Conservation (phyloP, 148 eudicot species). For the Drosera capensis region DNA sequence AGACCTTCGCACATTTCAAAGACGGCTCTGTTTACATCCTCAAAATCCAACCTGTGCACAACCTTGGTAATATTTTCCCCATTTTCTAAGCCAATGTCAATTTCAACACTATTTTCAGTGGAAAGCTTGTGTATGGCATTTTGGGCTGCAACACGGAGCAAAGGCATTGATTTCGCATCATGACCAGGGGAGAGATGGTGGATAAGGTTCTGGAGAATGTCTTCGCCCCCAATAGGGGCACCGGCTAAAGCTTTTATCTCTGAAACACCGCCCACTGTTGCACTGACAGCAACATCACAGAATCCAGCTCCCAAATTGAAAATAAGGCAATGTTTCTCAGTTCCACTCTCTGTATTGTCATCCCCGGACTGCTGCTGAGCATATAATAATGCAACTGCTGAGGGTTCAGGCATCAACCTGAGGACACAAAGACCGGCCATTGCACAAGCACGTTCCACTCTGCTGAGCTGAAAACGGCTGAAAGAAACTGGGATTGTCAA, state of each 20-base stretch:
- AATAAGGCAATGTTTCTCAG: constrained; percentile 57
- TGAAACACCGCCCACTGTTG: constrained; percentile 65
- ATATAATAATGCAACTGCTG: constrained; percentile 56
- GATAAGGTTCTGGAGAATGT: neutral
- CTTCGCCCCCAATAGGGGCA: neutral
- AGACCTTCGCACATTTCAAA: constrained; percentile 51
- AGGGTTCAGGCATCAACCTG: no score
- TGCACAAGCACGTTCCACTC: constrained; percentile 73
- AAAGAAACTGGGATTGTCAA: constrained; percentile 70
- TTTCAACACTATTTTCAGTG: constrained; percentile 7
- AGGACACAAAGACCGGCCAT: no score
- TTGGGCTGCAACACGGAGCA: neutral
- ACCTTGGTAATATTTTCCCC: constrained; percentile 39
- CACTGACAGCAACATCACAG: constrained; percentile 64
- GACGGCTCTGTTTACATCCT: constrained; percentile 37
- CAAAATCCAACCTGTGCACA: constrained; percentile 43
- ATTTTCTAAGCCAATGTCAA: constrained; percentile 57
- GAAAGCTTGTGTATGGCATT: neutral
- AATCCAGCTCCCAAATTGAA: constrained; percentile 91
- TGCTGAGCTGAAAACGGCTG: constrained; percentile 59
- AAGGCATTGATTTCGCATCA: neutral
- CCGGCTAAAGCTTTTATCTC: neutral
- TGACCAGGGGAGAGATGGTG: neutral
- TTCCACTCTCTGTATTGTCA: constrained; percentile 66
- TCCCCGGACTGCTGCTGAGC: constrained; percentile 58